A percentile compares a stretch with the other conserved stretches of the same genome.
phyloP scores from a whole-genome alignment of 805 yeast genomes.

The Yamadazyma takamatsuzukensis region DNA sequence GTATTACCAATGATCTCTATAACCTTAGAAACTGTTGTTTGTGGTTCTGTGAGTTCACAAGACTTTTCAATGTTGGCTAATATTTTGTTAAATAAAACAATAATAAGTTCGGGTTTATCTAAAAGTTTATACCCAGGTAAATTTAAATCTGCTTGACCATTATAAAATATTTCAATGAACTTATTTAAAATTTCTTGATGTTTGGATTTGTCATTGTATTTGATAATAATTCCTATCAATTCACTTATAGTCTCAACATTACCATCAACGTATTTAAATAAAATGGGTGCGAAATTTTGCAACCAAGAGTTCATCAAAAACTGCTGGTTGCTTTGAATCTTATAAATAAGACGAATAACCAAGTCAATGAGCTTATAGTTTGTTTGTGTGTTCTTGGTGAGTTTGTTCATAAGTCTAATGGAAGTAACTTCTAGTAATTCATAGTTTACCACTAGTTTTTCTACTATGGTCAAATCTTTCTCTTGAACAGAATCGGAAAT shows the following conservation, averaged over 20 bases:
- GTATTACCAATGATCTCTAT: conserved; percentile 10
- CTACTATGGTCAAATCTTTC: conserved; percentile 16
- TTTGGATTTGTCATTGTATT: conserved; percentile 31
- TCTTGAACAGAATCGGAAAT: conserved; percentile 18
- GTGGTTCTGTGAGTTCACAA: conserved; percentile 1
- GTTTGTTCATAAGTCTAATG: conserved; percentile 41
- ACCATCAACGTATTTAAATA: conserved; percentile 2
- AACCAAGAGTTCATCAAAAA: conserved; percentile 42
- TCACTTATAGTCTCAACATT: conserved; percentile 37
- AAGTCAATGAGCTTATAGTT: conserved; percentile 16
- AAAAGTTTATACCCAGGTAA: conserved; percentile 16
- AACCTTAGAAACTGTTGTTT: conserved; percentile 7
- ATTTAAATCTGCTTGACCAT: conserved; percentile 11
- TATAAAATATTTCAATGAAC: conserved; percentile 33
- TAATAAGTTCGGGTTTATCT: conserved; percentile 24
- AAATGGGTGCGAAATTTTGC: conserved; percentile 30
- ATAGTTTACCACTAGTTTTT: conserved; percentile 24
- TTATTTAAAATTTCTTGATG: conserved; percentile 48
- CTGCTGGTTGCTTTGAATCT: conserved; percentile 26
- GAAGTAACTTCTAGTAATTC: conserved; percentile 43
- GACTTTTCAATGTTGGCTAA: conserved; percentile 52
- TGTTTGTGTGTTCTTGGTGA: conserved; percentile 10
- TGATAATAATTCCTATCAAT: conserved; percentile 39
- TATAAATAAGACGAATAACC: conserved; percentile 23
- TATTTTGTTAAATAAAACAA: conserved; percentile 42